A percentile compares a stretch with the other conserved stretches of the same genome.
phyloP scores from a whole-genome alignment of 1,284 basidiomycete genomes.

The Tylopilus orsonianus region DNA sequence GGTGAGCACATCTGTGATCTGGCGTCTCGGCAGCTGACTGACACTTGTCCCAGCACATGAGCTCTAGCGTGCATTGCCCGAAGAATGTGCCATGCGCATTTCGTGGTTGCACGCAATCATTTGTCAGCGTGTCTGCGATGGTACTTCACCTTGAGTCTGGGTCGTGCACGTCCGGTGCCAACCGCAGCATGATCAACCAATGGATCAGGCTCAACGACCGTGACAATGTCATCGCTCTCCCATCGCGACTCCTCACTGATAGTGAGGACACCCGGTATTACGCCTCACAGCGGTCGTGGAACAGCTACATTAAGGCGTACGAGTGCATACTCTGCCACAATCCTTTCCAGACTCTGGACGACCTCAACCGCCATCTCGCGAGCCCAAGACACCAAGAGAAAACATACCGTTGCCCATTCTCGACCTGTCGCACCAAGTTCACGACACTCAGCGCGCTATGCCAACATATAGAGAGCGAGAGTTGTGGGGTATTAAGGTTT shows the following conservation, averaged over 20 bases:
- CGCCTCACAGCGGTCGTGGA: constrained; percentile 47
- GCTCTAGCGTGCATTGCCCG: constrained; percentile 38
- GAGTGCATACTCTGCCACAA: constrained; percentile 57
- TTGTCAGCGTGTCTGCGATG: constrained; percentile 46
- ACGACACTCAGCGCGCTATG: constrained; percentile 47
- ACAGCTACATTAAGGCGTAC: constrained; percentile 38
- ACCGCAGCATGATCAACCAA: constrained; percentile 36
- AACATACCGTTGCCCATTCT: constrained; percentile 44
- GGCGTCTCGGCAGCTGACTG: neutral
- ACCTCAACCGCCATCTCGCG: constrained; percentile 52
- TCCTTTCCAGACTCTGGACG: constrained; percentile 35
- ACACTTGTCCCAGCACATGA: constrained; percentile 35
- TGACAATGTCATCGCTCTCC: constrained; percentile 36
- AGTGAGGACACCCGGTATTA: constrained; percentile 28
- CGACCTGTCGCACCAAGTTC: constrained; percentile 41
- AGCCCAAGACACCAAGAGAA: constrained; percentile 48
- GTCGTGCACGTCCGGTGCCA: constrained; percentile 39
- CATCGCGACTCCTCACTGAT: constrained; percentile 38
- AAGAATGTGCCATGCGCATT: constrained; percentile 42
- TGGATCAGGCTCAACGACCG: constrained; percentile 36
- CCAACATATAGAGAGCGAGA: constrained; percentile 57
- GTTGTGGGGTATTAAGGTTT: constrained; percentile 49
- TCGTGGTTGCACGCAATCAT: constrained; percentile 38
- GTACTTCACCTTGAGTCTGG: constrained; percentile 49
- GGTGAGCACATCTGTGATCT: neutral